phyloP scores from a whole-genome alignment of 257 asterid genomes.

The Solanum pinnatisectum region DNA sequence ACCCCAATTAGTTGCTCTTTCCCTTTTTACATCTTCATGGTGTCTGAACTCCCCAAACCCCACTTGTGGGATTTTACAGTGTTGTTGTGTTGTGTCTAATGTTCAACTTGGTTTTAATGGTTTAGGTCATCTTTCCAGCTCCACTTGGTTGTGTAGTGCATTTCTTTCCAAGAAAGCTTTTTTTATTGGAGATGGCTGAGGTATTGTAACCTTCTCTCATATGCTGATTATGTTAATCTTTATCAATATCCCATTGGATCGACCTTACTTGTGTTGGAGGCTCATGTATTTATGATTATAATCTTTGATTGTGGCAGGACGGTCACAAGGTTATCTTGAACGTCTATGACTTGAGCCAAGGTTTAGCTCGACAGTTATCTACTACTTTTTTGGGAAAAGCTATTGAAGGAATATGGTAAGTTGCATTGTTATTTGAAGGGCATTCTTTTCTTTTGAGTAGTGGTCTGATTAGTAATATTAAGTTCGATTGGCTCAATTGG shows the following conservation, averaged over 20 bases:
- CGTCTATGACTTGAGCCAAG: constrained; percentile 92
- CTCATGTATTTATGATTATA: not conserved
- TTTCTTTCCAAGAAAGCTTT: not conserved
- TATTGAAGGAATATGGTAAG: constrained; percentile 93
- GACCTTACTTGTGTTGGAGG: not conserved
- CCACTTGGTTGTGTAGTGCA: not conserved
- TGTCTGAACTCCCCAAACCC: not conserved
- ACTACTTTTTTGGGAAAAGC: constrained; percentile 73
- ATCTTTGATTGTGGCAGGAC: constrained; percentile 44
- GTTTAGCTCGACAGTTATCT: constrained; percentile 85
- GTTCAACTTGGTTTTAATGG: not conserved
- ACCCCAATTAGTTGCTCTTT: not conserved
- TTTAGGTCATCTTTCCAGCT: constrained; percentile 16
- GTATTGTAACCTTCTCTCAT: constrained; percentile 9
- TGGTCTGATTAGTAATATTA: not conserved
- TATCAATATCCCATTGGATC: not conserved
- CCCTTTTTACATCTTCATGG: not conserved
- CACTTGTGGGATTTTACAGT: not conserved
- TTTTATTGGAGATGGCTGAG: constrained; percentile 41
- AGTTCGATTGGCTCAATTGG: not conserved
- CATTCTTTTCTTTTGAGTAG: not conserved
- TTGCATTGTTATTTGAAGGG: not conserved
- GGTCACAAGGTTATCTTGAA: constrained; percentile 69
- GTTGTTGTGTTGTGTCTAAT: not conserved
- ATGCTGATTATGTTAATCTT: not conserved